Base-by-base conservation (phyloP, 352 stramenopile genomes). In the Stramenopiles sp. region DNA sequence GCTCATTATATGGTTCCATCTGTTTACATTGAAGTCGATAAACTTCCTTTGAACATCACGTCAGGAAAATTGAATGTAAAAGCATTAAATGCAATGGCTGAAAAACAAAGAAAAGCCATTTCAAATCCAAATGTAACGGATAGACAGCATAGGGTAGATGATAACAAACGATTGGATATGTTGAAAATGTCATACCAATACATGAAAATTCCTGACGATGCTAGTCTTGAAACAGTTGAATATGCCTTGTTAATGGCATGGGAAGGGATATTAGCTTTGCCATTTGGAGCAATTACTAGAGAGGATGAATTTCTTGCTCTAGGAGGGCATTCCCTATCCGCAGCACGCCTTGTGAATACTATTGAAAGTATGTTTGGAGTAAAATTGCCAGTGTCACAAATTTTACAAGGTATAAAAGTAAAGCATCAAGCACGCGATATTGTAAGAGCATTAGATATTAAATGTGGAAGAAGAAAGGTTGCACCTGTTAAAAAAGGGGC, bases 1-100 rank as follows among this genome's bases (percentile, higher is more conserved):
- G 88, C 89, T 7, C 87, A 91, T 80, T 94, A 93, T 78, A 88
- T 88, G 0, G 90, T 94, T 31, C 89, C 89, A 30, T 89, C 86
- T 0, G 84, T 92, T 20, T 90, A 92, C 78, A 86, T 94, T 13
- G 85, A 91, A 76, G 84, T 94, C 0, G 86, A 92, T 79, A 88
- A 86, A n/a, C 82, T 94, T 0, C 89, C 89, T n/a, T 92, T 91
- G 74, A 92, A 92, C 82, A 86, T 87, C 23, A 83, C 81, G 27
- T 92, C 88, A 43, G 91, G 90, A 33, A 96, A 96, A 81, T 80
- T 95, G 7, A 89, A 96, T 79, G 85, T 89, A 76, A 95, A 95
- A 82, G 87, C 90, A 77, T 89, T 96, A 79, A 88, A 90, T 63
- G 87, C 89, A 0, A 85, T 94, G n/a, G 83, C 84, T 29, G 78